Conservation (phyloP, 768 basidiomycete genomes). For the Boletus vinaceobasis region DNA sequence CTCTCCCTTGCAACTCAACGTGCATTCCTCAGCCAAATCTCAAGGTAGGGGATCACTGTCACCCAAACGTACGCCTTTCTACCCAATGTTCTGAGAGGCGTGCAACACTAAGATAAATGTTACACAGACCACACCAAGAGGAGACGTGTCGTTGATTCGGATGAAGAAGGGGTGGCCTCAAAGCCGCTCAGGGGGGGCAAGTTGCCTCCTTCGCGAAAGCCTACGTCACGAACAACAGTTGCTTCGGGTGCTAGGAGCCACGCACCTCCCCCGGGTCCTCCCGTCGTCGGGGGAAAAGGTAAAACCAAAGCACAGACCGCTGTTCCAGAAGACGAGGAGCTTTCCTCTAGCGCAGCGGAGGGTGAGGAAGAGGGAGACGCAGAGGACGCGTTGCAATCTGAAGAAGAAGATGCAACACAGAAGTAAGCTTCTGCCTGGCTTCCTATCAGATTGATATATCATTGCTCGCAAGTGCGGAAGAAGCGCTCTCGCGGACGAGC, state of each 20-base stretch:
- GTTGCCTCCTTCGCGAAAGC: neutral
- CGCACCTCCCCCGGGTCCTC: conserved; percentile 1
- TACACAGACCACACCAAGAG: conserved; percentile 42
- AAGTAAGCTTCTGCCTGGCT: conserved; percentile 41
- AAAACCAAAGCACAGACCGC: conserved; percentile 15
- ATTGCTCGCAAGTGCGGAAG: conserved; percentile 53
- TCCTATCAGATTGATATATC: neutral
- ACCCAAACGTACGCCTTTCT: conserved; percentile 15
- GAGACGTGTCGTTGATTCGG: conserved; percentile 51
- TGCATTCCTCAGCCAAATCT: conserved; percentile 28
- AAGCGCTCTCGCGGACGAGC: conserved; percentile 52
- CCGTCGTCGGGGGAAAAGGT: conserved; percentile 14
- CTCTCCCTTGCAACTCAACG: conserved; percentile 1
- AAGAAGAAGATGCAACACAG: conserved; percentile 56
- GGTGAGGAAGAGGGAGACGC: conserved; percentile 40
- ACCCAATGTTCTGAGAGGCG: neutral
- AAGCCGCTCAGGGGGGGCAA: neutral
- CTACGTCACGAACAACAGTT: neutral
- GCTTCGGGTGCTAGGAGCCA: neutral
- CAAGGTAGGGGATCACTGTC: conserved; percentile 36
- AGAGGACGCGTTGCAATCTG: conserved; percentile 42
- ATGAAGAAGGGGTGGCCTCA: conserved; percentile 39
- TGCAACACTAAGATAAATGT: neutral
- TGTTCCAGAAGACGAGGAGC: conserved; percentile 32
- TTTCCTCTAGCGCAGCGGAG: conserved; percentile 32